Evolutionary conservation across 805 yeast species (phyloP), one percentile per base, ranked within the genome.

Genomic region (Saccharomycopsis olivae): DNA sequence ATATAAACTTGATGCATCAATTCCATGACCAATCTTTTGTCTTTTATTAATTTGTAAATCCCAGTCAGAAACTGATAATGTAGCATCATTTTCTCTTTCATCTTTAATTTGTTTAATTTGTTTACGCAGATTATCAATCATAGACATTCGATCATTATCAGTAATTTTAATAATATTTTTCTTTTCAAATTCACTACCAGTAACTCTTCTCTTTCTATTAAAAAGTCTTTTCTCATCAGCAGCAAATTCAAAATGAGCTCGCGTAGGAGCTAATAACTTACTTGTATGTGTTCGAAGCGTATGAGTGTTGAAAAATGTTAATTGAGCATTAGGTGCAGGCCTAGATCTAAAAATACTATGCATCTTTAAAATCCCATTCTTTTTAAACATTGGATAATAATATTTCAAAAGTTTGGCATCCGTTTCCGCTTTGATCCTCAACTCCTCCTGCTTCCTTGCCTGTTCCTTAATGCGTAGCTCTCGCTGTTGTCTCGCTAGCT

Each of bases 31-130:
- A 6, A 21, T 5, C 13, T 19, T 46, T 33, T 44, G 53, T 52
- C 39, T 62, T 54, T 48, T 51, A 17, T 80, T 74, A 9, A 59
- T 63, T 20, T 74, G 76, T 50, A 78, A 83, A 48, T 82, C 75
- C 94, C 94, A 84, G 43, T 79, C 85, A 14, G 82, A 79, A 0
- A 87, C 68, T 0, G 88, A 78, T 17, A 83, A 59, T 2, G 79
- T 61, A 37, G 80, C 52, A 44, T 78, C 82, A 30, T 71, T 73
- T 24, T 72, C 53, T 37, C 71, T 62, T 16, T 54, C 47, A 18
- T 49, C 48, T 16, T 18, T 13, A 10, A 23, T 27, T 4, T 17
- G 19, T 8, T 31, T 49, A 40, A 19, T 39, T 30, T 48, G 51
- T n/a, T n/a, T n/a, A n/a, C n/a, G n/a, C n/a, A n/a, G n/a, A n/a